These are phyloP conservation scores for Panicum hallii DNA, from an alignment of 202 grass and related monocot species.

Conservation along the genomic window DNA sequence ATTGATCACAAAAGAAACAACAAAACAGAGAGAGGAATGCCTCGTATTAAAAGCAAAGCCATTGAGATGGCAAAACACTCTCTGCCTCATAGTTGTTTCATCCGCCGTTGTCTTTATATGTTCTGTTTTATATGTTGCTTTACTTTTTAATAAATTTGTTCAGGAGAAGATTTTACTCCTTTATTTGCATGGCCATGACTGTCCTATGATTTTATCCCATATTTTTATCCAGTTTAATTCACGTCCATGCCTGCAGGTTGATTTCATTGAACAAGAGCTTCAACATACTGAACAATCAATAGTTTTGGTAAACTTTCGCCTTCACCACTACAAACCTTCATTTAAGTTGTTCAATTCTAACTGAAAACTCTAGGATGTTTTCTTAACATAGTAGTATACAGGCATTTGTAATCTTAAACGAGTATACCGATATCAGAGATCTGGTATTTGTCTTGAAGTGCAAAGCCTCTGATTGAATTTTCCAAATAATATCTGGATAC, in stretches of 20 bases:
- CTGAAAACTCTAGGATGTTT: constrained; percentile 5
- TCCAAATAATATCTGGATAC: neutral
- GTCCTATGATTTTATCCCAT: neutral
- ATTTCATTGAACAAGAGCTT: constrained; percentile 81
- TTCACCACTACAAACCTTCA: constrained; percentile 4
- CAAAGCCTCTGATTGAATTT: neutral
- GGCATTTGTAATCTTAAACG: neutral
- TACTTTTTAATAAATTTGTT: neutral
- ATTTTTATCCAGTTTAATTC: constrained; percentile 17
- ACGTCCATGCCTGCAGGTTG: constrained; percentile 57
- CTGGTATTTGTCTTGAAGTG: constrained; percentile 2
- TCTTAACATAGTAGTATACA: constrained; percentile 3
- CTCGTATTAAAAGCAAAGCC: neutral
- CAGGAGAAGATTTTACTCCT: neutral
- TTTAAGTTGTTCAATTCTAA: neutral
- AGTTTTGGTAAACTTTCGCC: constrained; percentile 60
- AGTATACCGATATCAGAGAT: constrained; percentile 2
- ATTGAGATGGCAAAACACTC: neutral
- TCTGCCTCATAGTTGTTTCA: neutral
- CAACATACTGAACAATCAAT: constrained; percentile 55
- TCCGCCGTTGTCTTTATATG: neutral
- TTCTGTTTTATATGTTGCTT: neutral
- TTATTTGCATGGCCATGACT: constrained; percentile 17
- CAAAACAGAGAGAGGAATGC: neutral
- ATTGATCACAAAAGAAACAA: constrained; percentile 4